Evolutionary conservation across 768 basidiomycete genomes (phyloP).

Genomic region (Russula olivacea): DNA sequence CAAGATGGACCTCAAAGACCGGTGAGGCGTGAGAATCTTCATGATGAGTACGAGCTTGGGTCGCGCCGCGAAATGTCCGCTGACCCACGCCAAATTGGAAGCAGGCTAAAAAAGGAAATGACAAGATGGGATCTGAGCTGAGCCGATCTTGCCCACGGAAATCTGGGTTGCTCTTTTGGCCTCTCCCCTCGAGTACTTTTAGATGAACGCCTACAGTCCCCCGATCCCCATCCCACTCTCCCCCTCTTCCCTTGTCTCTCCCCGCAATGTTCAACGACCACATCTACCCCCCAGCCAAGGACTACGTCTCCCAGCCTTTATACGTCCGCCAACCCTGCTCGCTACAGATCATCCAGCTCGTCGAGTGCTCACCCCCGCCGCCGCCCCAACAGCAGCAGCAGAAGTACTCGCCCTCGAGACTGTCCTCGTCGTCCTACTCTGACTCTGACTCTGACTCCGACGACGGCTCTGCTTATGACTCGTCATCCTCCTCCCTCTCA

Average conservation of each 20-base stretch:
- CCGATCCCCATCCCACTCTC: conserved; percentile 16
- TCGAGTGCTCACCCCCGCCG: conserved; percentile 27
- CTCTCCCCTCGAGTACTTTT: conserved; percentile 21
- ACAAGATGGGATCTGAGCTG: conserved; percentile 22
- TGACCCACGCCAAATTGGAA: conserved; percentile 23
- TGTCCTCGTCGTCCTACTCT: conserved; percentile 28
- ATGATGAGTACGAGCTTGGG: conserved; percentile 1
- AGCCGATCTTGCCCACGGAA: conserved; percentile 17
- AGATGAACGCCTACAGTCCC: conserved; percentile 15
- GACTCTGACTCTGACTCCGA: conserved; percentile 15
- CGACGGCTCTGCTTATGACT: conserved; percentile 35
- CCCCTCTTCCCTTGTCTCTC: not conserved
- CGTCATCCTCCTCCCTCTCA: conserved; percentile 39
- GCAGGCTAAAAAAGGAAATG: conserved; percentile 10
- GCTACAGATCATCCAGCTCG: conserved; percentile 25
- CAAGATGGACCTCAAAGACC: not conserved
- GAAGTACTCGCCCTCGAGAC: conserved; percentile 30
- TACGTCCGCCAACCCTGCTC: conserved; percentile 24
- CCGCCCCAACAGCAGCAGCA: conserved; percentile 22
- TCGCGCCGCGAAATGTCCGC: conserved; percentile 29
- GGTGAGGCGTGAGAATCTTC: conserved; percentile 3
- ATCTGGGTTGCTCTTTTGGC: conserved; percentile 24
- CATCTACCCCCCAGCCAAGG: conserved; percentile 17
- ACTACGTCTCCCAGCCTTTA: conserved; percentile 20
- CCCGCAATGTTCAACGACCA: conserved; percentile 27